Conservation (phyloP, 805 yeast genomes). For the Candida succiphila region DNA sequence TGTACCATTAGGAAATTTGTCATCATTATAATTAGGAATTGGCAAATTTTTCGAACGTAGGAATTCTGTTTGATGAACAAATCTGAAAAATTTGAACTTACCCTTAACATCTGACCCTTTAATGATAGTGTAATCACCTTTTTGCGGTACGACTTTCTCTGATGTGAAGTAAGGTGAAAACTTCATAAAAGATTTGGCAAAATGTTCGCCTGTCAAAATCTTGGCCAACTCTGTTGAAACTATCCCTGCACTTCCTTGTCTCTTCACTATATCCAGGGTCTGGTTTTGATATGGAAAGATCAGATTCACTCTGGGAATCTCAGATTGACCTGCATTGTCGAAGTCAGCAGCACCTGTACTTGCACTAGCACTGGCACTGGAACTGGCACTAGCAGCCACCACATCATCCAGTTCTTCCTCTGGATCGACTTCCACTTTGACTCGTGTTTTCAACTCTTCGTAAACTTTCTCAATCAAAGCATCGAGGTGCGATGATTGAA, state of each 20-base stretch:
- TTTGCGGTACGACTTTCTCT: constrained; percentile 10
- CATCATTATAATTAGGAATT: neutral
- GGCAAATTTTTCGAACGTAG: constrained; percentile 19
- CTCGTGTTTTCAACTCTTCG: no score
- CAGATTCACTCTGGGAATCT: no score
- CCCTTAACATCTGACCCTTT: constrained; percentile 68
- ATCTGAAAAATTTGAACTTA: constrained; percentile 60
- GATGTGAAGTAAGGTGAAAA: constrained; percentile 5
- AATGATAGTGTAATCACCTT: constrained; percentile 30
- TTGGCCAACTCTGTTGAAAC: constrained; percentile 47
- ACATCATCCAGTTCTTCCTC: constrained; percentile 22
- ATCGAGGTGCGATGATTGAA: no score
- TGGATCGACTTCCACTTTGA: constrained; percentile 11
- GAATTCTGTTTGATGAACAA: constrained; percentile 37
- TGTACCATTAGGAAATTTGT: no score
- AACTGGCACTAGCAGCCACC: no score
- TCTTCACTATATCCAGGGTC: constrained; percentile 36
- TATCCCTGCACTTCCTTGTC: constrained; percentile 38
- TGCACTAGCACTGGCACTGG: no score
- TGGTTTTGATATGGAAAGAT: constrained; percentile 61
- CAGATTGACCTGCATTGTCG: no score
- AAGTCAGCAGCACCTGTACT: no score
- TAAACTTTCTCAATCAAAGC: no score
- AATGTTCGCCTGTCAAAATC: constrained; percentile 44
- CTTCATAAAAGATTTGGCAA: constrained; percentile 21